phyloP scores from a whole-genome alignment of 2,329 filamentous ascomycete genomes.

The Aspergillus ibericus region DNA sequence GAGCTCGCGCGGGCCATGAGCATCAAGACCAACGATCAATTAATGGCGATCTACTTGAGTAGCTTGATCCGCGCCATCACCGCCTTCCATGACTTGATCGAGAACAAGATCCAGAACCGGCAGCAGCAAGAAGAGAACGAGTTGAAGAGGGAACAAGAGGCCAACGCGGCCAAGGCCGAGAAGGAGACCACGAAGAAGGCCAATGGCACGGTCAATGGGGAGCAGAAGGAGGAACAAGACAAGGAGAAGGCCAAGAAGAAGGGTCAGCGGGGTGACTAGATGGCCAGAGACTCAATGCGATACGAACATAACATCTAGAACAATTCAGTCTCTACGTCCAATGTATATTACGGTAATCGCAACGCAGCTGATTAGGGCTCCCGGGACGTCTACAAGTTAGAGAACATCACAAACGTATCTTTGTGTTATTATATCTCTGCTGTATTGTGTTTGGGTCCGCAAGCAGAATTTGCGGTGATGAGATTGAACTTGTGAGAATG shows the following conservation, averaged over 20 bases:
- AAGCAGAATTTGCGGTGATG: background rate
- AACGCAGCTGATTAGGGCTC: background rate
- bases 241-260: conserved; percentile 62
- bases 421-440: background rate
- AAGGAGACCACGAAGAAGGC: conserved; percentile 57
- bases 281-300: conserved; percentile 22
- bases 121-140: conserved; percentile 97
- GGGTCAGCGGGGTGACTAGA: conserved; percentile 32
- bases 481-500: background rate
- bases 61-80: conserved; percentile 97
- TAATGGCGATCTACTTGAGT: conserved; percentile 97
- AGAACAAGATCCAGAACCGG: conserved; percentile 99
- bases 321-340: conserved; percentile 22
- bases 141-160: conserved; percentile 67
- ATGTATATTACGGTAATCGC: conserved; percentile 27
- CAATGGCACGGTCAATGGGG: conserved; percentile 49
- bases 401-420: background rate
- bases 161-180: conserved; percentile 66
- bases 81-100: conserved; percentile 97
- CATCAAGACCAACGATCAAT: conserved; percentile 97
- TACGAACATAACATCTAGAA: conserved; percentile 26
- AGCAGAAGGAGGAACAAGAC: conserved; percentile 57
- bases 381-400: background rate
- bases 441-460: background rate
- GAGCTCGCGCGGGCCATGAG: conserved; percentile 96